Base-by-base conservation (phyloP, 495 filamentous ascomycete genomes). In the Penicillium lividum region DNA sequence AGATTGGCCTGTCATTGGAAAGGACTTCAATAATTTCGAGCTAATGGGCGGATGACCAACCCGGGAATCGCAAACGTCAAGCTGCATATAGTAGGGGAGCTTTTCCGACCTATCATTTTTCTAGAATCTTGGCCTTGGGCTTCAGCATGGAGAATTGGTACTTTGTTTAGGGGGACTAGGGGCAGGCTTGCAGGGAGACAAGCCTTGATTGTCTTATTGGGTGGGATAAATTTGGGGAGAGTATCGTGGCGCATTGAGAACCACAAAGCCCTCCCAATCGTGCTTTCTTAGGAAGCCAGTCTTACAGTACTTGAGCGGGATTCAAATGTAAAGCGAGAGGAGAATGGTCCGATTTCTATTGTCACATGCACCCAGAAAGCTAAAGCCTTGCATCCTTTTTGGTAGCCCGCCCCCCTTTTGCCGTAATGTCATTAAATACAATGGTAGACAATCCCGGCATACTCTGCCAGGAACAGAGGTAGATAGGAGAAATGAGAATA, bases 361-460 rank as follows among this genome's bases (percentile, higher is more conserved):
- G 65, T 73, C 74, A 75, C 71, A 75, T 70, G 71, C 68, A 73
- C 75, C 71, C 73, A 68, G 49, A 71, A 67, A 70, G 64, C 67
- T 68, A 72, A 69, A 66, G 64, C 66, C 66, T 67, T 61, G 71
- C 70, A 66, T 63, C 63, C 68, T 73, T 71, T 73, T 68, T 77
- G 65, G 70, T 65, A 67, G 70, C 66, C 69, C 66, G 60, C 68
- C 67, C 46, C 46, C 46, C 28, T n/a, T 69, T 72, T 47, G 71
- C 71, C 74, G 73, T 73, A 71, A 73, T 73, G 70, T 77, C 74
- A 77, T 77, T 76, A 77, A 63, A 74, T 77, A 77, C 74, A 76
- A 68, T 60, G 64, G 71, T 69, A 72, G 64, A 69, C 68, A 74
- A 69, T 66, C 64, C 70, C 67, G 60, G 61, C 59, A 64, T 65